Conservation (phyloP, 2,329 filamentous ascomycete species). For the Cladosporium austrohemisphaericum region DNA sequence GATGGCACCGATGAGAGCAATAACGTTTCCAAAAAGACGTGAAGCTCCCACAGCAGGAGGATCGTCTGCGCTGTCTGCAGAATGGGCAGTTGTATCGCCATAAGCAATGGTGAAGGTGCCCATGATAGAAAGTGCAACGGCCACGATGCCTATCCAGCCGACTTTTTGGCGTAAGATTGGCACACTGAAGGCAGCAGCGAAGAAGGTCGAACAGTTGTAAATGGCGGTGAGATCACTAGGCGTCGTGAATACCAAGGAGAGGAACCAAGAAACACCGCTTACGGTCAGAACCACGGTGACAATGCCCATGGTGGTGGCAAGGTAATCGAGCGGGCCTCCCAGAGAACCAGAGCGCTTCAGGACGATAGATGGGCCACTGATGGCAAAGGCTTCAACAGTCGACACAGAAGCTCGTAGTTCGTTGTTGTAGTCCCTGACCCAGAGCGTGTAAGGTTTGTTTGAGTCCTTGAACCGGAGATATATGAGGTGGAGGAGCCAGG, state of each 20-base stretch:
- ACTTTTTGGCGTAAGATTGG: conserved; percentile 31
- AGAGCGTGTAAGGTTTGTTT: conserved; percentile 23
- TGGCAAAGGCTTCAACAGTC: conserved; percentile 30
- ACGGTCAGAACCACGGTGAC: conserved; percentile 29
- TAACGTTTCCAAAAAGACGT: conserved; percentile 29
- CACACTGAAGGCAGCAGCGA: conserved; percentile 32
- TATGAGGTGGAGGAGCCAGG: conserved; percentile 29
- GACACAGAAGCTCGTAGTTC: conserved; percentile 26
- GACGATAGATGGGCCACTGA: conserved; percentile 23
- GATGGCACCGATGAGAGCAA: conserved; percentile 30
- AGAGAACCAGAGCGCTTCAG: conserved; percentile 24
- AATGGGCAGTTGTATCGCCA: conserved; percentile 29
- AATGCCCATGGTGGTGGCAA: conserved; percentile 29
- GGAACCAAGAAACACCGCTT: conserved; percentile 32
- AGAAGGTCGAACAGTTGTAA: conserved; percentile 35
- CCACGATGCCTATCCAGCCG: conserved; percentile 25
- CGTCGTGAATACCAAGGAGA: conserved; percentile 30
- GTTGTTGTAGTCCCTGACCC: conserved; percentile 32
- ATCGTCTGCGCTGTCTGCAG: conserved; percentile 15
- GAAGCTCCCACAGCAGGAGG: conserved; percentile 25
- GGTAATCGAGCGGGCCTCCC: conserved; percentile 30
- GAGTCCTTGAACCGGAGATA: conserved; percentile 26
- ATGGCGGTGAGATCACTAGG: conserved; percentile 34
- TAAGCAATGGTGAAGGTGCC: conserved; percentile 35
- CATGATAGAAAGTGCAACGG: conserved; percentile 30